Conservation (phyloP, 192 early-diverging fungal species). For the Geranomyces variabilis region DNA sequence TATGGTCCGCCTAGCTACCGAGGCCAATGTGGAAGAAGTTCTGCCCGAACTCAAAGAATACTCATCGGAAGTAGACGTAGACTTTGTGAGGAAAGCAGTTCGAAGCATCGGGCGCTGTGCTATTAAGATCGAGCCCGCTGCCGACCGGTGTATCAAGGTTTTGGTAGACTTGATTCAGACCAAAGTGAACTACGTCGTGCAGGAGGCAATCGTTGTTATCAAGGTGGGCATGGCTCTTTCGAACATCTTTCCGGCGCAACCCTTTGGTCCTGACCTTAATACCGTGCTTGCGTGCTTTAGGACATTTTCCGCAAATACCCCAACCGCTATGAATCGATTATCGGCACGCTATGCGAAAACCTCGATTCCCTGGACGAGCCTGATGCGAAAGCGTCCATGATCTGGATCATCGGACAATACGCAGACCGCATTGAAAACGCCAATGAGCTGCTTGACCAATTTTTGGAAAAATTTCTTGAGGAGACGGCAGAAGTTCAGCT, state of each 20-base stretch:
- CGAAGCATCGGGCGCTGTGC: slow-evolving; percentile 95
- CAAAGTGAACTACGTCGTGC: slow-evolving; percentile 98
- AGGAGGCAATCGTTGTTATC: slow-evolving; percentile 97
- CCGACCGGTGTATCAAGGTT: slow-evolving; percentile 85
- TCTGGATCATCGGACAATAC: slow-evolving; percentile 99
- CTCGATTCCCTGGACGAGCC: slow-evolving; percentile 95
- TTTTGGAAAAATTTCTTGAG: slow-evolving; percentile 88
- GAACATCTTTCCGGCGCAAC: too few species aligned
- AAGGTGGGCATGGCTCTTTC: slow-evolving; percentile 51
- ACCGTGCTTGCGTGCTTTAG: too few species aligned
- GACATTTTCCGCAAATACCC: slow-evolving; percentile 99
- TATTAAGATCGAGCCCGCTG: slow-evolving; percentile 88
- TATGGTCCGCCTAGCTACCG: slow-evolving; percentile 83
- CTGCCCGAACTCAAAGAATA: slow-evolving; percentile 94
- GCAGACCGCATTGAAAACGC: slow-evolving; percentile 97
- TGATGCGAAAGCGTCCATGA: slow-evolving; percentile 97
- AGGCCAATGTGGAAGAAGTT: slow-evolving; percentile 84
- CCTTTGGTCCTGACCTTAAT: neutral
- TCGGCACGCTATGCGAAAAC: slow-evolving; percentile 91
- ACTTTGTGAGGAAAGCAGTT: slow-evolving; percentile 97
- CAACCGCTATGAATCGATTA: slow-evolving; percentile 93
- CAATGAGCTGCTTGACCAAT: slow-evolving; percentile 83
- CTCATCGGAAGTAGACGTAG: slow-evolving; percentile 94
- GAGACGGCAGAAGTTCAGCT: slow-evolving; percentile 87
- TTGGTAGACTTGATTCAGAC: slow-evolving; percentile 91